Evolutionary conservation across 441 rosid genomes (phyloP), one percentile per base, ranked within the genome.

Genomic region (Eruca vesicaria): DNA sequence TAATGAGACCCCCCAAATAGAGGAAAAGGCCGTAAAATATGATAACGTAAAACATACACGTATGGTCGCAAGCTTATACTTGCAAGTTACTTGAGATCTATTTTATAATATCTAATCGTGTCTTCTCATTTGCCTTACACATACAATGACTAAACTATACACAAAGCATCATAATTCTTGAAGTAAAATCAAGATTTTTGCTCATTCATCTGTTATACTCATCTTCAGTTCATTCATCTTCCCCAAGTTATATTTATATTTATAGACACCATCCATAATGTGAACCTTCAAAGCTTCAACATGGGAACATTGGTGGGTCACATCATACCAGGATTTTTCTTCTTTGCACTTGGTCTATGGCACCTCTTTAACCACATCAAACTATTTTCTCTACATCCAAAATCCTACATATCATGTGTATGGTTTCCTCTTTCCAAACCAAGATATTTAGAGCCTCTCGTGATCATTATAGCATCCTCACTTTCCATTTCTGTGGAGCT

Each of bases 271-370:
- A 0, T 71, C 63, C 60, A 28, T 48, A 9, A 35, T 58, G 11
- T 60, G 6, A 71, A 50, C 64, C 36, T 59, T 61, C 29, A 71
- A 26, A 66, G 52, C 48, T 77, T 50, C 14, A 66, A 66, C 77
- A 93, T 94, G 98, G 98, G 98, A 33, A 80, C 86, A 74, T 85
- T 88, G 26, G 87, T 89, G 23, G 98, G 99, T 41, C 98, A 94
- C 80, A 92, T 90, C 0, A 74, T 82, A 26, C 97, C 98, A 3
- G 97, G 97, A 0, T 72, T 87, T 57, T 94, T 89, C 78, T 90
- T 90, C 88, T 74, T 89, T 21, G 67, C 79, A 62, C 86, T 89
- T 69, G 98, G 96, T 45, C 79, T 88, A 7, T 90, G 98, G 97
- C 99, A 94, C 75, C 84, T 94, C 52, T 80, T 90, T 66, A 92